phyloP scores from a whole-genome alignment of 2,329 filamentous ascomycete species.

The Aspergillus proliferans region DNA sequence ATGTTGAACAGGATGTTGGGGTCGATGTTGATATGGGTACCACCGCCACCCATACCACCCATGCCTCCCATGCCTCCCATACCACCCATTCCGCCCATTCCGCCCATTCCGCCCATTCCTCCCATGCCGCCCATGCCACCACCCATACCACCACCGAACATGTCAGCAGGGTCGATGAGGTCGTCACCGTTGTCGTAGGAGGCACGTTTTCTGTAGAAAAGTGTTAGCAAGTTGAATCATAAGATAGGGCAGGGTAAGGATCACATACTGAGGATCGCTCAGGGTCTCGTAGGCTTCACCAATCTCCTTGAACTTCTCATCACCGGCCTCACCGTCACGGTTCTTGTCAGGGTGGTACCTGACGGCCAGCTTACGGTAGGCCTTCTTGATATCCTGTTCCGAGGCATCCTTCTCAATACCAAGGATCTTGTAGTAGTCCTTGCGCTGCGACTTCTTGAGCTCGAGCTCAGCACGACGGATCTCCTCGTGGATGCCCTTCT shows the following conservation, averaged over 20 bases:
- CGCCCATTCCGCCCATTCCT: conserved; percentile 50
- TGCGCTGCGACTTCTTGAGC: conserved; percentile 93
- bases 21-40: conserved; percentile 53
- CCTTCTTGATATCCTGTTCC: conserved; percentile 87
- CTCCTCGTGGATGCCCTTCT: conserved; percentile 74
- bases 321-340: conserved; percentile 67
- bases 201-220: conserved; percentile 63
- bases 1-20: conserved; percentile 76
- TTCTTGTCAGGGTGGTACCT: conserved; percentile 98
- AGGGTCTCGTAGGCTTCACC: conserved; percentile 94
- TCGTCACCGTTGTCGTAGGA: conserved; percentile 91
- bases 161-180: conserved; percentile 78
- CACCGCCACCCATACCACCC: conserved; percentile 53
- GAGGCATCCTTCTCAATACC: conserved; percentile 78
- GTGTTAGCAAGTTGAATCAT: conserved; percentile 10
- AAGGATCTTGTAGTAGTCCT: conserved; percentile 99
- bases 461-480: conserved; percentile 87
- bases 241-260: background rate
- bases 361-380: conserved; percentile 91
- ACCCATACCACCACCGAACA: conserved; percentile 57
- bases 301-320: conserved; percentile 95
- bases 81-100: conserved; percentile 51
- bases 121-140: conserved; percentile 34
- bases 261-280: conserved; percentile 80
- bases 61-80: conserved; percentile 40